These are phyloP conservation scores for Ilyonectria robusta DNA, from an alignment of 2,329 filamentous ascomycete species.

Conservation along the genomic window DNA sequence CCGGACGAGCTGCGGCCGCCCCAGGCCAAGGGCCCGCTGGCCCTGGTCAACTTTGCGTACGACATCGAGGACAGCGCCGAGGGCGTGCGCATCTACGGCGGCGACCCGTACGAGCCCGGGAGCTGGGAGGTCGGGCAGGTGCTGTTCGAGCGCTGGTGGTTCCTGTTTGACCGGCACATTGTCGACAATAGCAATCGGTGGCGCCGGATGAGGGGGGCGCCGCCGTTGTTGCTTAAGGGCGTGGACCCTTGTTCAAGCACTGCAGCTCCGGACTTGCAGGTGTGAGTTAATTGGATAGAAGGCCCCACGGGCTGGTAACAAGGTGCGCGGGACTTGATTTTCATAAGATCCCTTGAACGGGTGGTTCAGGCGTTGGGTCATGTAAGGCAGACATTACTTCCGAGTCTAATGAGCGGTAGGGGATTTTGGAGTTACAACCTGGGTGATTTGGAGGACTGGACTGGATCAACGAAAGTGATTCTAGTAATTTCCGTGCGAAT, in stretches of 20 bases:
- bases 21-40: slow-evolving; percentile 61
- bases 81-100: slow-evolving; percentile 64
- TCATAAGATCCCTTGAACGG: not conserved
- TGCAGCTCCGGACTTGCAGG: slow-evolving; percentile 14
- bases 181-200: slow-evolving; percentile 68
- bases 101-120: slow-evolving; percentile 62
- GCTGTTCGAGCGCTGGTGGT: slow-evolving; percentile 74
- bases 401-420: not conserved
- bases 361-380: not conserved
- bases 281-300: not conserved
- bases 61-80: slow-evolving; percentile 70
- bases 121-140: slow-evolving; percentile 72
- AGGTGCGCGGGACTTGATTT: not conserved
- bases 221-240: slow-evolving; percentile 45
- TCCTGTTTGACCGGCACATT: slow-evolving; percentile 67
- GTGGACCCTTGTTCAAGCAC: slow-evolving; percentile 17
- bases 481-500: not conserved
- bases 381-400: not conserved
- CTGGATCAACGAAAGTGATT: not conserved
- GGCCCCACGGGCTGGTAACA: not conserved
- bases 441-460: not conserved
- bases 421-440: not conserved
- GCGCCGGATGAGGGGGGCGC: slow-evolving; percentile 62
- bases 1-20: slow-evolving; percentile 64
- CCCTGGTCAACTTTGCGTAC: slow-evolving; percentile 66